A percentile compares a stretch with the other conserved stretches of the same genome.
These are phyloP conservation scores for Boletus speciosus DNA, from an alignment of 768 basidiomycete genomes.

Conservation along the genomic window DNA sequence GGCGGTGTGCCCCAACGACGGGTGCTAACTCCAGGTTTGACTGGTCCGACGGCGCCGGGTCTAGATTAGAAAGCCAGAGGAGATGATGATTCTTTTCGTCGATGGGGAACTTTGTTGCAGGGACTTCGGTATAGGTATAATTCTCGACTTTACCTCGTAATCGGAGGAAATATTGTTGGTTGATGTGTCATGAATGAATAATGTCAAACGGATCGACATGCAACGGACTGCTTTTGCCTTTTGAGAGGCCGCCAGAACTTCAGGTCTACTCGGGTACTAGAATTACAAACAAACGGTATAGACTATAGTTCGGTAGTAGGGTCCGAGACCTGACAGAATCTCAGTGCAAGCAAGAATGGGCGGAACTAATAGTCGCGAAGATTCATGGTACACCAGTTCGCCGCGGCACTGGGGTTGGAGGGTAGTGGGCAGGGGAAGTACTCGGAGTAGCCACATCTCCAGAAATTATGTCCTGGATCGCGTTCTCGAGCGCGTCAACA, in stretches of 20 bases:
- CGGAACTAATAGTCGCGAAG: slow-evolving; percentile 11
- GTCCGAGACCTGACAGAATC: slow-evolving; percentile 1
- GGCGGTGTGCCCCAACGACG: slow-evolving; percentile 27
- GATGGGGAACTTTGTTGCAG: slow-evolving; percentile 4
- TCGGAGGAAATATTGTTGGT: slow-evolving; percentile 3
- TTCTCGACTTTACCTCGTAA: slow-evolving; percentile 4
- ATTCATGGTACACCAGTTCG: slow-evolving; percentile 32
- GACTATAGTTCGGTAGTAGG: slow-evolving; percentile 14
- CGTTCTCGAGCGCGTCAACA: slow-evolving; percentile 83
- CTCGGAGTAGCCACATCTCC: slow-evolving; percentile 52
- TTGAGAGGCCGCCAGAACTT: not conserved
- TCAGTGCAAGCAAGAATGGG: slow-evolving; percentile 14
- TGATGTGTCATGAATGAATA: not conserved
- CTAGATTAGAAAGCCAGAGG: slow-evolving; percentile 23
- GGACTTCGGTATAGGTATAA: slow-evolving; percentile 6
- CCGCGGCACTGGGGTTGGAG: slow-evolving; percentile 35
- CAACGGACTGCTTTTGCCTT: not conserved
- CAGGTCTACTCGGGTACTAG: not conserved
- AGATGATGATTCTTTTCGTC: slow-evolving; percentile 7
- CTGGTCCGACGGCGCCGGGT: slow-evolving; percentile 23
- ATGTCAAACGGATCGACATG: no score
- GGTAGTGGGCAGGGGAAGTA: slow-evolving; percentile 53
- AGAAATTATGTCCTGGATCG: slow-evolving; percentile 91
- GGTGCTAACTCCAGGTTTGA: slow-evolving; percentile 26
- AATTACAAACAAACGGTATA: slow-evolving; percentile 18